Evolutionary conservation across 2,329 filamentous ascomycete species (phyloP), one percentile per base, ranked within the genome.

Genomic region (Dryadomyces sulphureus): DNA sequence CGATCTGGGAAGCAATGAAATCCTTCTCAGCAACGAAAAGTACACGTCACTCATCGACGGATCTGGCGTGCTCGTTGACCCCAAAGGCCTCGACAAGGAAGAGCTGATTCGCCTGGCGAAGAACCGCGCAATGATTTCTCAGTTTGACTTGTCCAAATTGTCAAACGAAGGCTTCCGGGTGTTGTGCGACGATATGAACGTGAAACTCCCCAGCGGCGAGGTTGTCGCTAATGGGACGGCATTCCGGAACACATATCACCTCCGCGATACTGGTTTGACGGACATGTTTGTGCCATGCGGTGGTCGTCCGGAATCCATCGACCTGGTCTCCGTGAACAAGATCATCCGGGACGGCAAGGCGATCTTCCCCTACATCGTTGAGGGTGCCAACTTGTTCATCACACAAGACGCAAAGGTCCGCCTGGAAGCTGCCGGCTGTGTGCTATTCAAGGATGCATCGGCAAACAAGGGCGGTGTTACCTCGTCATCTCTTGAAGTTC

Each of bases 391-490:
- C 63, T 72, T 98, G 46, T 98, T 98, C 75, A 93, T 98, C 66
- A 95, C 92, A 1, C 92, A 98, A 65, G 92, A 98, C 57, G 90
- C 90, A 56, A 96, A 96, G 70, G 75, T 96, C 46, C 84, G 88
- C 21, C 78, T 98, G 14, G 92, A 98, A 67, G 82, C 87, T 56
- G 89, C 90, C n/a, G 92, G 92, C 49, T 93, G 87, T 59, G 79
- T 96, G 56, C 66, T 98, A 36, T 95, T 88, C 80, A 98, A 98
- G 69, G 92, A 98, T 63, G 92, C 92, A 5, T 94, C 87, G 34
- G 89, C 90, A 47, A 98, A 98, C 76, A 98, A 98, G 73, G 92
- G 92, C 53, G 92, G 92, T 62, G 92, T 98, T 40, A 98, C 92
- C 1, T 95, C 88, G 1, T 96, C 92, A 0, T 96, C 92, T 1